Evolutionary conservation across 1,284 basidiomycete species (phyloP), one percentile per base, ranked within the genome.

Genomic region (Tilletia horrida): DNA sequence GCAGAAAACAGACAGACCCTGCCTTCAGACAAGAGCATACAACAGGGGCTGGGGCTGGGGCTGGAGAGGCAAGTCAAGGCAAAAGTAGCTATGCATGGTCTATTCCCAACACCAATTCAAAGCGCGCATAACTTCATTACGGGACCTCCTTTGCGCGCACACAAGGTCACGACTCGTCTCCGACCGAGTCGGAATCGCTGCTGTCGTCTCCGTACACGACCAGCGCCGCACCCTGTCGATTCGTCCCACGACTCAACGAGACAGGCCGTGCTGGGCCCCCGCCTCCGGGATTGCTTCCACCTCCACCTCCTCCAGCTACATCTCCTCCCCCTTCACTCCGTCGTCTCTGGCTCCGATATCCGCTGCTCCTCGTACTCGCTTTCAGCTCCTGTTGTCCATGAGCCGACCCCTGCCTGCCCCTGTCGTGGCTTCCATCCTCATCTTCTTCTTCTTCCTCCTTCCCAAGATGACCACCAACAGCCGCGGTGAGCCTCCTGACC

Each of bases 131-230:
- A n/a, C n/a, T n/a, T n/a, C n/a, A n/a, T n/a, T n/a, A n/a, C n/a
- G n/a, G n/a, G n/a, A n/a, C n/a, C n/a, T n/a, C n/a, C n/a, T n/a
- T n/a, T n/a, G n/a, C n/a, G n/a, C n/a, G n/a, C n/a, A n/a, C n/a
- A n/a, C n/a, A n/a, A n/a, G n/a, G n/a, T 29, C 29, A 47, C 42
- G 23, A 31, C 25, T 48, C 65, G 35, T 64, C 45, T 13, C 44
- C 63, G 45, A 14, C 35, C 1, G 64, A 42, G 44, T 64, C 55
- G 35, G 44, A 40, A n/a, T 68, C 63, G 35, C 43, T 43, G 29
- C 69, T 72, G 59, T 79, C 78, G 18, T 78, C 71, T n/a, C 78
- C 78, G 52, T 79, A 79, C 23, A 80, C 78, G 18, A 80, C 74
- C 27, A 80, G 63, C 16, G 78, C 78, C 3, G 76, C 73, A 1